These are phyloP conservation scores for Ogataea hybrid DNA, from an alignment of 1,139 yeast genomes.

Conservation along the genomic window DNA sequence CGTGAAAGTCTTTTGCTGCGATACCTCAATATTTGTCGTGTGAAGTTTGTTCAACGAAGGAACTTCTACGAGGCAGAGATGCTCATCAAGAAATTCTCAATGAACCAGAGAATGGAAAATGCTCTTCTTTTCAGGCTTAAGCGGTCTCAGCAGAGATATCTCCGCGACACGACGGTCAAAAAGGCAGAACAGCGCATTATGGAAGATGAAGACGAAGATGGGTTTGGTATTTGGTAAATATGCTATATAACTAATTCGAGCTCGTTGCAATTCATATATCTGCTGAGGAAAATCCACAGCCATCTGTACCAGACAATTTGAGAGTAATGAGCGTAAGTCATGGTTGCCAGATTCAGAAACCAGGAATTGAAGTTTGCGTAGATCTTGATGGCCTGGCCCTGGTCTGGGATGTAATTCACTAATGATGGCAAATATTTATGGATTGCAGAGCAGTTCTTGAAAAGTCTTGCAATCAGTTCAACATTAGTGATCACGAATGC, in stretches of 20 bases:
- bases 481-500: slow-evolving; percentile 47
- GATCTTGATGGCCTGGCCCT: slow-evolving; percentile 32
- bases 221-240: slow-evolving; percentile 25
- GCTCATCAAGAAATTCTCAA: slow-evolving; percentile 25
- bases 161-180: slow-evolving; percentile 11
- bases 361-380: slow-evolving; percentile 58
- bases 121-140: slow-evolving; percentile 13
- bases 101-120: slow-evolving; percentile 19
- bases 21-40: slow-evolving; percentile 26
- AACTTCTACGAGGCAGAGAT: slow-evolving; percentile 28
- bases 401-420: background rate
- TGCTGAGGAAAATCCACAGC: slow-evolving; percentile 78
- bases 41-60: slow-evolving; percentile 22
- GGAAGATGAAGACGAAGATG: slow-evolving; percentile 28
- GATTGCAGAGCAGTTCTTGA: background rate
- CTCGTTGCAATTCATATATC: slow-evolving; percentile 76
- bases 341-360: slow-evolving; percentile 63
- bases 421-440: background rate
- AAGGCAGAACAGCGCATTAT: slow-evolving; percentile 11
- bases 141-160: slow-evolving; percentile 15
- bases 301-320: slow-evolving; percentile 97
- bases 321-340: slow-evolving; percentile 79
- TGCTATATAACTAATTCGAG: slow-evolving; percentile 34
- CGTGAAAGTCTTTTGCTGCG: slow-evolving; percentile 22
- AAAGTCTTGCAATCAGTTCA: slow-evolving; percentile 28